Percentiles rank a stretch among this genome's conserved stretches.
These are phyloP conservation scores for Ligustrum vulgare DNA, from an alignment of 257 asterid species.

Conservation along the genomic window DNA sequence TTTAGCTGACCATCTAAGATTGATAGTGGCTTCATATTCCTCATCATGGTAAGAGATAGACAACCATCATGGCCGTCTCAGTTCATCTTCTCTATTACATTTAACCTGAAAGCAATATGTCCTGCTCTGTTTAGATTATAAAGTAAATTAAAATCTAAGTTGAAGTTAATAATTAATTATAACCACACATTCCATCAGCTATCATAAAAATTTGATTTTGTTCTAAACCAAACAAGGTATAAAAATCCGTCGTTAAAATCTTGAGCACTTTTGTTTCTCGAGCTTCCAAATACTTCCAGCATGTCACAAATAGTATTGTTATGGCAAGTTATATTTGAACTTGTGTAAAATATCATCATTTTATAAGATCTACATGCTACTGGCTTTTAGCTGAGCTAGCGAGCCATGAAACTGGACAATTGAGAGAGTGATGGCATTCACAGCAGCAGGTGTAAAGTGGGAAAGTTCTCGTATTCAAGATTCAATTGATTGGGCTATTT, in stretches of 20 bases:
- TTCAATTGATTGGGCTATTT: neutral
- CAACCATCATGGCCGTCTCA: slow-evolving; percentile 27
- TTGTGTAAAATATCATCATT: neutral
- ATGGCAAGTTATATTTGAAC: neutral
- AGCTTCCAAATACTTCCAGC: neutral
- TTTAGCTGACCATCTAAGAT: slow-evolving; percentile 22
- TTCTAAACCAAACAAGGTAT: neutral
- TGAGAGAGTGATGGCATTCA: no score
- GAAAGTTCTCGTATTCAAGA: no score
- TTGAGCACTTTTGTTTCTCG: neutral
- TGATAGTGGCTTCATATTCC: slow-evolving; percentile 24
- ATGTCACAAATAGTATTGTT: neutral
- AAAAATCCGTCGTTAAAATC: neutral
- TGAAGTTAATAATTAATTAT: no score
- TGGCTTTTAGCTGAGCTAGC: no score
- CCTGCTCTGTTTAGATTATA: no score
- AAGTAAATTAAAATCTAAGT: no score
- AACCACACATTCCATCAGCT: no score
- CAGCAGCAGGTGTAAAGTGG: no score
- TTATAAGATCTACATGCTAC: no score
- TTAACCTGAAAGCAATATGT: slow-evolving; percentile 34
- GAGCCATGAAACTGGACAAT: no score
- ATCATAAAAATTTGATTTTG: no score
- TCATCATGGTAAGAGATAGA: slow-evolving; percentile 29
- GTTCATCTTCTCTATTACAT: slow-evolving; percentile 23